Conservation (phyloP, 208 protist species). For the Trypanosoma vivax region DNA sequence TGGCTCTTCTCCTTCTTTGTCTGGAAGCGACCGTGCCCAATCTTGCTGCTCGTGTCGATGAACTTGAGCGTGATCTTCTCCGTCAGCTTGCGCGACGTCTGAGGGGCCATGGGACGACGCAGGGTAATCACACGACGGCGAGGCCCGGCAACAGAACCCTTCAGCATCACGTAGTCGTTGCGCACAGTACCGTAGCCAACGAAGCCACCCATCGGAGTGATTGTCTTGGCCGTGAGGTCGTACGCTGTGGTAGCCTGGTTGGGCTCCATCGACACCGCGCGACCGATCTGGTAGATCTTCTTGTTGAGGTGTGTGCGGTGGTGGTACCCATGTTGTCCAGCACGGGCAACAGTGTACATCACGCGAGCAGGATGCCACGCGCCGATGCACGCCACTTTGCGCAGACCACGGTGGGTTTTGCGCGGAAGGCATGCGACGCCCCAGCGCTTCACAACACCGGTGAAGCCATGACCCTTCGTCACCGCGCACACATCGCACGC, state of each 20-base stretch:
- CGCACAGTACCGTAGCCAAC: constrained; percentile 97
- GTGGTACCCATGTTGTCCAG: constrained; percentile 99
- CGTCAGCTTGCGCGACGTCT: constrained; percentile 74
- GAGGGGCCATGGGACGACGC: constrained; percentile 93
- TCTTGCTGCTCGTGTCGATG: constrained; percentile 99
- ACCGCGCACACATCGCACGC: constrained; percentile 96
- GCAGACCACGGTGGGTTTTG: constrained; percentile 99
- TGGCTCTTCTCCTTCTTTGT: constrained; percentile 96
- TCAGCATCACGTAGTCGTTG: constrained; percentile 98
- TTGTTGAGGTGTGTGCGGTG: constrained; percentile 99
- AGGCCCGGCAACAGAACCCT: constrained; percentile 92
- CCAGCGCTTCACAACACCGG: constrained; percentile 98
- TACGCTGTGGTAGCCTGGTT: constrained; percentile 93
- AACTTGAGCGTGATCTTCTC: constrained; percentile 97
- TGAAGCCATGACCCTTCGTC: constrained; percentile 97
- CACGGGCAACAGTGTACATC: constrained; percentile 95
- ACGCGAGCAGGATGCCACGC: constrained; percentile 98
- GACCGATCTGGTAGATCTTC: constrained; percentile 99
- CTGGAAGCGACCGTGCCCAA: constrained; percentile 99
- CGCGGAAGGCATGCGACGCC: constrained; percentile 95
- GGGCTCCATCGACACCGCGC: constrained; percentile 59
- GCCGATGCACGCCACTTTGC: constrained; percentile 99
- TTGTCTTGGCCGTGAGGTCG: constrained; percentile 98
- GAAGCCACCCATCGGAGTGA: constrained; percentile 99
- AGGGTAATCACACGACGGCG: constrained; percentile 97